These are phyloP conservation scores for Sarocladium strictum DNA, from an alignment of 2,329 filamentous ascomycete species.

Conservation along the genomic window DNA sequence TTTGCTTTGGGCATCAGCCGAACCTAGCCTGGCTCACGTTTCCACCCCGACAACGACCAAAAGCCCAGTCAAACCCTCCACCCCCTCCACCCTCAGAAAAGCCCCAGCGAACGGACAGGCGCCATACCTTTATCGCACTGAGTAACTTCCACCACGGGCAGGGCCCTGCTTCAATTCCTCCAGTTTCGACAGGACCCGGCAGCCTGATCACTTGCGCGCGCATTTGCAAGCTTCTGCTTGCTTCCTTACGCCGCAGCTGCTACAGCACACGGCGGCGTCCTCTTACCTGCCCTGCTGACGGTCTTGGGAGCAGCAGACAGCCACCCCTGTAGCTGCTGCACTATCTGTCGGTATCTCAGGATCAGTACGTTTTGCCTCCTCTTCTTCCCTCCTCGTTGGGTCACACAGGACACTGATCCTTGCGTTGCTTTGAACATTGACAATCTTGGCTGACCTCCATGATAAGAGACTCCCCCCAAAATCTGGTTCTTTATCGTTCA, in stretches of 20 bases:
- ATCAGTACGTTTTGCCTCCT: background rate
- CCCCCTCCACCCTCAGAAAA: slow-evolving; percentile 5
- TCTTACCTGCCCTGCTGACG: background rate
- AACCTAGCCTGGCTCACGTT: background rate
- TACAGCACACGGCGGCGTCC: background rate
- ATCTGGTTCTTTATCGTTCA: background rate
- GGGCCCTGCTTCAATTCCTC: slow-evolving; percentile 8
- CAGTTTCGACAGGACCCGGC: background rate
- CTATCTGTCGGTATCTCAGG: background rate
- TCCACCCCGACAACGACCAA: background rate
- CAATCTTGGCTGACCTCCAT: background rate
- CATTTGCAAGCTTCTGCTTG: background rate
- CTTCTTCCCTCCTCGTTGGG: background rate
- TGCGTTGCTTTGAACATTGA: background rate
- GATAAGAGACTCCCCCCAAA: background rate
- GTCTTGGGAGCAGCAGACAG: background rate
- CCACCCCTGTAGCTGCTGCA: background rate
- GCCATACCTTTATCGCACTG: slow-evolving; percentile 1
- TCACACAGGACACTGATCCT: background rate
- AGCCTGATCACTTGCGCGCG: background rate
- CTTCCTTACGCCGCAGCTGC: background rate
- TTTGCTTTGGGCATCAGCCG: slow-evolving; percentile 2
- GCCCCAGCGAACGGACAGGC: slow-evolving; percentile 1
- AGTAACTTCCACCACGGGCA: slow-evolving; percentile 8
- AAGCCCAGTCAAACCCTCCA: background rate